Percentiles rank a stretch among this genome's conserved stretches.
phyloP scores from a whole-genome alignment of 495 filamentous ascomycete species.

The Tricharina praecox region DNA sequence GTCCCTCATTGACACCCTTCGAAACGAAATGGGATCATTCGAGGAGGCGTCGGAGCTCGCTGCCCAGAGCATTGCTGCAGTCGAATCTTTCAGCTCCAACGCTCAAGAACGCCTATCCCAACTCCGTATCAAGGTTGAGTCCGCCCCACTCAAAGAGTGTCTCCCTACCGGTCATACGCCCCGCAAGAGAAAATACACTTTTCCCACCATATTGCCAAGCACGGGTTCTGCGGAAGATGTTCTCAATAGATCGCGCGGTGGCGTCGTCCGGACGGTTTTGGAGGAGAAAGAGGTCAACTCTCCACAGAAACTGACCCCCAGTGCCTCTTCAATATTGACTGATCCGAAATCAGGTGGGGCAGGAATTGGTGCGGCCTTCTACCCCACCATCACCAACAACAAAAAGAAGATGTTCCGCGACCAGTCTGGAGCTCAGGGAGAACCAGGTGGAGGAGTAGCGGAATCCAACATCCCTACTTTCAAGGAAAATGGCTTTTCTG shows the following conservation, averaged over 20 bases:
- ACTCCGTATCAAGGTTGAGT: conserved; percentile 47
- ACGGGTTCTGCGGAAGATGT: conserved; percentile 56
- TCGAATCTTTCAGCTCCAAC: conserved; percentile 41
- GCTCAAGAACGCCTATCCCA: conserved; percentile 50
- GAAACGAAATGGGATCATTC: conserved; percentile 39
- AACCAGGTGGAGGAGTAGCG: background rate
- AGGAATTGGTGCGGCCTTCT: conserved; percentile 13
- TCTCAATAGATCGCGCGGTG: conserved; percentile 31
- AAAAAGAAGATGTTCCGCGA: conserved; percentile 1
- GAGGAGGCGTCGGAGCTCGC: conserved; percentile 28
- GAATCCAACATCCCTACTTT: background rate
- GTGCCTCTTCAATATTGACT: background rate
- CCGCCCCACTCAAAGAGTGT: conserved; percentile 56
- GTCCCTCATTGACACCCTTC: conserved; percentile 37
- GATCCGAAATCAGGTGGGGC: conserved; percentile 5
- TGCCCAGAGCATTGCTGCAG: conserved; percentile 34
- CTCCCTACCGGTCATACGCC: conserved; percentile 72
- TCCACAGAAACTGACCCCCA: conserved; percentile 11
- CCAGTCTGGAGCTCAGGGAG: background rate
- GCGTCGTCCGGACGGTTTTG: conserved; percentile 10
- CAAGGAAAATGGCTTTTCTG: background rate
- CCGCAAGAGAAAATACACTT: conserved; percentile 55
- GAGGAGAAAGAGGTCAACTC: conserved; percentile 22
- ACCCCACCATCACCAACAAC: conserved; percentile 4
- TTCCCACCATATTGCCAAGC: conserved; percentile 55